Base-by-base conservation (phyloP, 2,329 filamentous ascomycete genomes). In the Pseudogymnoascus sp. region DNA sequence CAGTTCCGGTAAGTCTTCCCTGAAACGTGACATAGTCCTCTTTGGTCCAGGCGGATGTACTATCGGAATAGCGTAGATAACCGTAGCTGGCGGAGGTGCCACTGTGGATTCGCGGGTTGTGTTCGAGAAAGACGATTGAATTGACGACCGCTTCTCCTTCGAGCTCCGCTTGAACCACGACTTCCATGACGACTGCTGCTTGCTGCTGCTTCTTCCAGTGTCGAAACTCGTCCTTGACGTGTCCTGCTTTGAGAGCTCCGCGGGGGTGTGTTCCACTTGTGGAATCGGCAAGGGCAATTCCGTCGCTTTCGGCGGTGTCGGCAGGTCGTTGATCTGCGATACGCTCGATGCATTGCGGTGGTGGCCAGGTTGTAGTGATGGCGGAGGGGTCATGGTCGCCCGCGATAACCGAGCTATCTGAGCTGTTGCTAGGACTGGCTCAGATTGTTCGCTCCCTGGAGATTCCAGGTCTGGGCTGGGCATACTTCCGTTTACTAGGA, bases 1-100 rank as follows among this genome's bases (percentile, higher is more conserved):
- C 61, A 91, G 82, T 72, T 97, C 93, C 3, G 92, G 93, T 11
- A 97, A 81, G 71, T 97, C 92, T 77, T 97, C 93, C 59, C 90
- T 85, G 78, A 97, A 97, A 63, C 91, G 93, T 38, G 93, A 97
- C 75, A 90, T 88, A 3, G 91, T 95, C 63, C 93, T 86, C 70
- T 89, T 89, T 5, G 46, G 5, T 31, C 46, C 46, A 31, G 46
- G 25, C 91, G 89, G 5, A 87, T 73, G 6, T 75, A 34, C 40
- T 21, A 46, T 34, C 1, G 61, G 61, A 18, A 36, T 46, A n/a
- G 61, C 61, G 21, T 62, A 59, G 23, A 53, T 8, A 5, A 59
- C 12, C 16, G 61, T 21, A 14, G 31, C 12, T 25, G 31, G 40
- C 5, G 31, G 62, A 12, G 46, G 56, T 63, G 23, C 21, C 4